These are phyloP conservation scores for Anthracocystis walkeri DNA, from an alignment of 1,284 basidiomycete species.

Conservation along the genomic window DNA sequence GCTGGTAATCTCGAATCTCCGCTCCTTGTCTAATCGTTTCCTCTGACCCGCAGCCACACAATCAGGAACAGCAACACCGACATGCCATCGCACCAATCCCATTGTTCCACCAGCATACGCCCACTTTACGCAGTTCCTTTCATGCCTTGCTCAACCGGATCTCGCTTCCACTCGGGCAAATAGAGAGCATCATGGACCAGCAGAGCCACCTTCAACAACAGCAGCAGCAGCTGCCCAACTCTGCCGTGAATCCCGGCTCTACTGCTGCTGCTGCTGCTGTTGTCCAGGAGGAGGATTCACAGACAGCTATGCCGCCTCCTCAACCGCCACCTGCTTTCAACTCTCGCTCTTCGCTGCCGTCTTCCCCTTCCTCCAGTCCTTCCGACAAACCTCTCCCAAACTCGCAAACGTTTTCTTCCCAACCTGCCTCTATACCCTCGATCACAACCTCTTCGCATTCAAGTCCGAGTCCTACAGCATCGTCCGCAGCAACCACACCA, in stretches of 20 bases:
- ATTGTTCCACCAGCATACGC: conserved; percentile 6
- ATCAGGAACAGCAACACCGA: neutral
- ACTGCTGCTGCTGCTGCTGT: neutral
- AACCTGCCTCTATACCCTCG: conserved; percentile 11
- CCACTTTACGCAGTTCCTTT: neutral
- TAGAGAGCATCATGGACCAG: neutral
- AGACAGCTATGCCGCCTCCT: conserved; percentile 17
- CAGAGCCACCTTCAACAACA: neutral
- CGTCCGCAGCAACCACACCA: conserved; percentile 8
- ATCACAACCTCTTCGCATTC: conserved; percentile 9
- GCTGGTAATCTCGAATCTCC: conserved; percentile 6
- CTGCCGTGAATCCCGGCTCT: conserved; percentile 3
- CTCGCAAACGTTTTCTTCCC: conserved; percentile 1
- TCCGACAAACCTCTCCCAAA: neutral
- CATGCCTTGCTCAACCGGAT: conserved; percentile 2
- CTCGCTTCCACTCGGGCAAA: conserved; percentile 5
- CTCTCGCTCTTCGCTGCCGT: conserved; percentile 12
- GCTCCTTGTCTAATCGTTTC: conserved; percentile 3
- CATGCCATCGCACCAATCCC: conserved; percentile 5
- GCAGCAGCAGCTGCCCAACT: neutral
- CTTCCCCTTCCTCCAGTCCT: conserved; percentile 6
- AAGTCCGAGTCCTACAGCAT: conserved; percentile 8
- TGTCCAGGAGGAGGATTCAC: too few species aligned
- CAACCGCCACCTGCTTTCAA: conserved; percentile 13
- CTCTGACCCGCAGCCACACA: neutral